phyloP scores from a whole-genome alignment of 169 alveolate genomes.

The Miamiensis avidus region DNA sequence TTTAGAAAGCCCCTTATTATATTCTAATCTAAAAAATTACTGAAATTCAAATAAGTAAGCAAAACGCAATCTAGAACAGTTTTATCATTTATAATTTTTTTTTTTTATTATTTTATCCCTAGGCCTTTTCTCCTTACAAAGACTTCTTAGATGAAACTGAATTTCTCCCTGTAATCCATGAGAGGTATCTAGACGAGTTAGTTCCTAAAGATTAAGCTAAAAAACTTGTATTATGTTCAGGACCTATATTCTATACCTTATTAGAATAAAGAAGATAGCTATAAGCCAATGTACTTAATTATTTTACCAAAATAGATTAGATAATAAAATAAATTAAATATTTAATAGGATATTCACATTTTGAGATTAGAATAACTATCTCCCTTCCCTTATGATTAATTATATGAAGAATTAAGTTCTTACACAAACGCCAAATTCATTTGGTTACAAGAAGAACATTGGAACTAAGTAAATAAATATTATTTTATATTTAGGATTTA shows the following conservation, averaged over 20 bases:
- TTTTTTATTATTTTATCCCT: background rate
- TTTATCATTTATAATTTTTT: background rate
- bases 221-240: slow-evolving; percentile 89
- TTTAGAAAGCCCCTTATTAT: slow-evolving; percentile 85
- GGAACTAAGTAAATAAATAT: slow-evolving; percentile 34
- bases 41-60: slow-evolving; percentile 59
- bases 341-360: slow-evolving; percentile 49
- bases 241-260: slow-evolving; percentile 57
- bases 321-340: background rate
- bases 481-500: too few relatives aligned
- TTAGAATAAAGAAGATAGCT: slow-evolving; percentile 37
- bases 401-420: slow-evolving; percentile 21
- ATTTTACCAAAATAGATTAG: background rate
- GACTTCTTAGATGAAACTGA: slow-evolving; percentile 55
- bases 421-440: slow-evolving; percentile 54
- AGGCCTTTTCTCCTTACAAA: slow-evolving; percentile 62
- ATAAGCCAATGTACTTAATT: slow-evolving; percentile 17
- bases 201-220: slow-evolving; percentile 53
- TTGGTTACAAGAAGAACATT: slow-evolving; percentile 70
- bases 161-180: slow-evolving; percentile 60
- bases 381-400: slow-evolving; percentile 68
- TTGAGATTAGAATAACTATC: slow-evolving; percentile 60
- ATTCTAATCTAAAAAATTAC: slow-evolving; percentile 76
- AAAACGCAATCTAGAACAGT: background rate
- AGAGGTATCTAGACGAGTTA: slow-evolving; percentile 27